phyloP scores from a whole-genome alignment of 1,284 basidiomycete genomes.

The Somion occarium region DNA sequence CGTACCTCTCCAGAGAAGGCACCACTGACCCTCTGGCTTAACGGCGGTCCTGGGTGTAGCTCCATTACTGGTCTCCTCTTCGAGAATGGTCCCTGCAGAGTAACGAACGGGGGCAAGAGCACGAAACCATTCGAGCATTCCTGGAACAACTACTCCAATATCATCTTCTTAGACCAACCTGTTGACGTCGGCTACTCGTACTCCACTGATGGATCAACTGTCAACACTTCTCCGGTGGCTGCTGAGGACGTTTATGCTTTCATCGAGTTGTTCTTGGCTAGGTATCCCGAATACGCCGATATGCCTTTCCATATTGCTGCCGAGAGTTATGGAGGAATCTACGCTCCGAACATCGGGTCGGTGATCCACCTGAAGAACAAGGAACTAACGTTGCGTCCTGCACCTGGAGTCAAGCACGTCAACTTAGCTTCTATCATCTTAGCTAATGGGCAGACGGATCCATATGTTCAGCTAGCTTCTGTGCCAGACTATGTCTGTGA shows the following conservation, averaged over 20 bases:
- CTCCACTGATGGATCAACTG: constrained; percentile 62
- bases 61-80: constrained; percentile 77
- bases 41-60: constrained; percentile 79
- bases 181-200: constrained; percentile 90
- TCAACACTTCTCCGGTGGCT: constrained; percentile 69
- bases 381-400: constrained; percentile 35
- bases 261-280: constrained; percentile 79
- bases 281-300: constrained; percentile 65
- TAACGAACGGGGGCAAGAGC: constrained; percentile 63
- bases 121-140: constrained; percentile 62
- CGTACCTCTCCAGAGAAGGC: constrained; percentile 68
- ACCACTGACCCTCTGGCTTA: constrained; percentile 86
- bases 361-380: constrained; percentile 76
- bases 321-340: constrained; percentile 79
- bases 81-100: constrained; percentile 83
- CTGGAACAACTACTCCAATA: constrained; percentile 36
- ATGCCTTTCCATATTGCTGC: constrained; percentile 69
- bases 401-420: constrained; percentile 45
- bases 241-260: constrained; percentile 89
- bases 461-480: constrained; percentile 67
- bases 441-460: constrained; percentile 81
- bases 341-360: constrained; percentile 74
- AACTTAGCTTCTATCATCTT: constrained; percentile 79
- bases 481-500: constrained; percentile 82
- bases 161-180: constrained; percentile 85